These are phyloP conservation scores for Pilasporangium apinafurcum DNA, from an alignment of 352 stramenopile genomes.

Conservation along the genomic window DNA sequence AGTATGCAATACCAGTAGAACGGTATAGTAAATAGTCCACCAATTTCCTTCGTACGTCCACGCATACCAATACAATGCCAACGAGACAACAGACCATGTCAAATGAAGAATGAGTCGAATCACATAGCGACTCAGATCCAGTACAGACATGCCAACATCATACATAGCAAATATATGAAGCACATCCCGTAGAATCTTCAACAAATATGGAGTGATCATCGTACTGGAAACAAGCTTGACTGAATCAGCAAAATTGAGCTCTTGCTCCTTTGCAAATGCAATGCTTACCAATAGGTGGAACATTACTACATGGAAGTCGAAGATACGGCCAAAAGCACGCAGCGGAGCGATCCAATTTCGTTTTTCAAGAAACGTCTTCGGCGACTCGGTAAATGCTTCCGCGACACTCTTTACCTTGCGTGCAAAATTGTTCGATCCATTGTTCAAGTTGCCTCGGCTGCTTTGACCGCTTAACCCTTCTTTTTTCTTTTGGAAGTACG, in stretches of 20 bases:
- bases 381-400: constrained; percentile 82
- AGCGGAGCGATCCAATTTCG: constrained; percentile 94
- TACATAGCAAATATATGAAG: constrained; percentile 90
- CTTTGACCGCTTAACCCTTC: constrained; percentile 18
- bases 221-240: constrained; percentile 86
- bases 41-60: constrained; percentile 52
- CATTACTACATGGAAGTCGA: constrained; percentile 96
- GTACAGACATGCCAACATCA: constrained; percentile 34
- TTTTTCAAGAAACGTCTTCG: constrained; percentile 98
- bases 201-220: constrained; percentile 88
- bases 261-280: constrained; percentile 89
- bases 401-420: constrained; percentile 80
- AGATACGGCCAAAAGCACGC: constrained; percentile 92
- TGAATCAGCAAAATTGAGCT: constrained; percentile 85
- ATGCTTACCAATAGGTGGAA: constrained; percentile 94
- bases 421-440: constrained; percentile 16
- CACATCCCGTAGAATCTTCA: constrained; percentile 85
- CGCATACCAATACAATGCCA: constrained; percentile 82
- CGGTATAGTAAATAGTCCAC: constrained; percentile 63
- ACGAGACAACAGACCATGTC: constrained; percentile 38
- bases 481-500: constrained; percentile 41
- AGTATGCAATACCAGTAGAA: constrained; percentile 48
- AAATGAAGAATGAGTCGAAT: constrained; percentile 78
- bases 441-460: constrained; percentile 15
- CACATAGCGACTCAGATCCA: constrained; percentile 80